Evolutionary conservation across 148 eudicot genomes (phyloP).

Genomic region (Linanthus parryae): DNA sequence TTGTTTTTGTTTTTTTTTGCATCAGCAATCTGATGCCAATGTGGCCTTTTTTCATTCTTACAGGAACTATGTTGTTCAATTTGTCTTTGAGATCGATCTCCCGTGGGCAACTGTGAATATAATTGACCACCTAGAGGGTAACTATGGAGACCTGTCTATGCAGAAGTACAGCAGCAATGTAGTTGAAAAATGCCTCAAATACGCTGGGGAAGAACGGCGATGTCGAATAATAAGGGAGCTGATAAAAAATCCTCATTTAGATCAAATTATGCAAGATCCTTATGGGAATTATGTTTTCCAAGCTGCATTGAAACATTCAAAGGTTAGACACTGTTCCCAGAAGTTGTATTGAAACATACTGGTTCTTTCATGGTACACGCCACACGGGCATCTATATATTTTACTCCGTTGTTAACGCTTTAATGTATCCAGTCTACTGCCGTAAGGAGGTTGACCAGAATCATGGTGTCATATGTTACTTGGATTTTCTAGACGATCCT

Average conservation of each 20-base stretch:
- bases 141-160: constrained; percentile 31
- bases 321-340: no score
- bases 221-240: constrained; percentile 22
- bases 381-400: no score
- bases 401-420: no score
- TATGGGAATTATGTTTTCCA: constrained; percentile 36
- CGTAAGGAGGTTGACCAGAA: no score
- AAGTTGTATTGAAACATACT: no score
- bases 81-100: constrained; percentile 23
- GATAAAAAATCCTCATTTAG: constrained; percentile 22
- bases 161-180: constrained; percentile 37
- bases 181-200: constrained; percentile 33
- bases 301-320: constrained; percentile 27
- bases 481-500: no score
- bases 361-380: no score
- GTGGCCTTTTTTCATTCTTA: constrained; percentile 1
- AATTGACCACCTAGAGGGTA: constrained; percentile 27
- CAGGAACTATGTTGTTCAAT: constrained; percentile 36
- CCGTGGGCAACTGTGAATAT: constrained; percentile 27
- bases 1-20: background rate
- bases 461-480: no score
- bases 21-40: background rate
- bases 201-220: constrained; percentile 25
- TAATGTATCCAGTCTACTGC: no score
- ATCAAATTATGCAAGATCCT: constrained; percentile 38